A percentile compares a stretch with the other conserved stretches of the same genome.
Evolutionary conservation across 495 filamentous ascomycete species (phyloP).

Genomic region (Podospora bellae-mahoneyi): DNA sequence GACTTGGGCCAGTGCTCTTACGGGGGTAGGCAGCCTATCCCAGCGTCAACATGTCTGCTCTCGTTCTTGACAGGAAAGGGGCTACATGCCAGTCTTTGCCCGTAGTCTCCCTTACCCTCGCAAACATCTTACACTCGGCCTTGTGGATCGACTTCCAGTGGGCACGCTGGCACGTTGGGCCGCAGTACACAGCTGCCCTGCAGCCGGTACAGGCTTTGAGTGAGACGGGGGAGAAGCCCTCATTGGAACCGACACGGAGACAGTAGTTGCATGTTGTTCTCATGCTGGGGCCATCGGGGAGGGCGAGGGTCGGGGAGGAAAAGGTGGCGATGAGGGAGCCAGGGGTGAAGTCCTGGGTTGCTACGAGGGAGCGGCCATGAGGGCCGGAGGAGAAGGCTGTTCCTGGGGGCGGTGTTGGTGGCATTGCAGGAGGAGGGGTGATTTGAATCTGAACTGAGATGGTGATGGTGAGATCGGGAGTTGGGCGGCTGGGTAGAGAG

Average conservation of each 20-base stretch:
- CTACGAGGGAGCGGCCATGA: constrained; percentile 35
- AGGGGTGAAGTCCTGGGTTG: constrained; percentile 33
- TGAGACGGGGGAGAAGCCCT: constrained; percentile 9
- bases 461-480: neutral
- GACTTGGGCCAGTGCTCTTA: constrained; percentile 45
- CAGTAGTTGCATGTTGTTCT: constrained; percentile 44
- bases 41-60: neutral
- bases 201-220: constrained; percentile 51
- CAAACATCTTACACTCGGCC: constrained; percentile 48
- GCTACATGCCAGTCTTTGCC: constrained; percentile 21
- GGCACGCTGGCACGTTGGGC: constrained; percentile 49
- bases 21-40: constrained; percentile 42
- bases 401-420: constrained; percentile 18
- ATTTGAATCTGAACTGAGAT: neutral
- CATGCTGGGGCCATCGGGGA: constrained; percentile 40
- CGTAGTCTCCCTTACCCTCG: constrained; percentile 24
- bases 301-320: constrained; percentile 37
- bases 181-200: constrained; percentile 51
- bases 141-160: constrained; percentile 56
- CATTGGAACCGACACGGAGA: constrained; percentile 23
- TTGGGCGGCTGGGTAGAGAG: neutral
- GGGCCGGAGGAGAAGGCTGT: constrained; percentile 4
- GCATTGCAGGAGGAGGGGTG: constrained; percentile 11
- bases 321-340: constrained; percentile 45
- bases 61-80: neutral